Conservation (phyloP, 2,329 filamentous ascomycete species). For the Fusarium subtropicale region DNA sequence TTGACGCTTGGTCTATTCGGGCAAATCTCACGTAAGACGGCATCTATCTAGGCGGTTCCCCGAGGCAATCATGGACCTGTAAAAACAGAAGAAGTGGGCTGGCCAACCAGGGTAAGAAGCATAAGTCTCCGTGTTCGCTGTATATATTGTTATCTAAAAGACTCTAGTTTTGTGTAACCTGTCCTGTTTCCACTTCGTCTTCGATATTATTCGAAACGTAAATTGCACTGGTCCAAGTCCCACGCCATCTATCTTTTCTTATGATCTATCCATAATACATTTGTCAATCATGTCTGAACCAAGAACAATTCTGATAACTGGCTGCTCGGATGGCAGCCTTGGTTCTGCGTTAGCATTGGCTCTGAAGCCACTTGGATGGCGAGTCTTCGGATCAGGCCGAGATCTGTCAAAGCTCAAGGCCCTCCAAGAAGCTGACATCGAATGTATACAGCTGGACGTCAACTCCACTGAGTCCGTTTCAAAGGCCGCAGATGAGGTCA, state of each 20-base stretch:
- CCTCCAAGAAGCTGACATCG: constrained; percentile 32
- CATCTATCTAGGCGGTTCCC: background rate
- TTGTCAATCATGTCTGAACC: constrained; percentile 7
- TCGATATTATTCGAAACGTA: too few species aligned
- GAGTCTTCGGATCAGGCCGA: constrained; percentile 50
- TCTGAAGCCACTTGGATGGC: constrained; percentile 45
- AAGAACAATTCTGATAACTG: constrained; percentile 50
- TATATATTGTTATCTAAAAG: background rate
- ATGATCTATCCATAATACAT: background rate
- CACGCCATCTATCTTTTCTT: fast-evolving
- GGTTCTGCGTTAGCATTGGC: constrained; percentile 49
- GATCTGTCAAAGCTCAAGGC: constrained; percentile 43
- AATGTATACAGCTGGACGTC: constrained; percentile 44
- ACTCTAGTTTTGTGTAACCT: background rate
- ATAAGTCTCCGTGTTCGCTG: background rate
- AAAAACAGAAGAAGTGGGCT: background rate
- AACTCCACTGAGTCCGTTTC: constrained; percentile 39
- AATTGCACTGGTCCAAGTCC: fast-evolving
- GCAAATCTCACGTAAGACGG: background rate
- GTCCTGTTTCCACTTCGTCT: too few species aligned
- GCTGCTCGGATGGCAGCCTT: constrained; percentile 51
- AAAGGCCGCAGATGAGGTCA: constrained; percentile 26
- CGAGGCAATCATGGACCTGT: background rate
- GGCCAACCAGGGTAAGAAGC: background rate
- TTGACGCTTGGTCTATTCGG: background rate